phyloP scores from a whole-genome alignment of 2,329 filamentous ascomycete species.

The Seiridium unicorne region DNA sequence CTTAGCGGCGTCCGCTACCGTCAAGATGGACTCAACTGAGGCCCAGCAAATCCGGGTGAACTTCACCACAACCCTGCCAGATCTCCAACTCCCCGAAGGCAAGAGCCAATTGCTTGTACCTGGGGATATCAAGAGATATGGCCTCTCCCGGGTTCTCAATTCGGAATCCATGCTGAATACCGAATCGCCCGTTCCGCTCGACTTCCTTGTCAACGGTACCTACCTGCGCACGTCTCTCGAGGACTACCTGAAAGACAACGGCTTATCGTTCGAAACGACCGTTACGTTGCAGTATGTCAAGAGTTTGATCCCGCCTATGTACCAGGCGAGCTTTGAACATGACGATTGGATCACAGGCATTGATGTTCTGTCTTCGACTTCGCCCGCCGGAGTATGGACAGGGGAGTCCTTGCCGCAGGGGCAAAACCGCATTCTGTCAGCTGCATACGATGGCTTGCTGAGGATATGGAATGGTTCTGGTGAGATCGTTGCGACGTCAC shows the following conservation, averaged over 20 bases:
- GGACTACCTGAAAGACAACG: constrained; percentile 82
- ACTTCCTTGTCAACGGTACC: constrained; percentile 92
- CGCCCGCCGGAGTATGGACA: constrained; percentile 58
- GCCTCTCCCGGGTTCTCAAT: constrained; percentile 68
- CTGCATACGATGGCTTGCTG: constrained; percentile 85
- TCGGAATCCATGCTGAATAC: constrained; percentile 70
- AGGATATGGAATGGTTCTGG: constrained; percentile 88
- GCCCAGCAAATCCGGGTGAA: constrained; percentile 60
- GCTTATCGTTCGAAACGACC: constrained; percentile 84
- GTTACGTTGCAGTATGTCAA: constrained; percentile 91
- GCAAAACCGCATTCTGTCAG: constrained; percentile 80
- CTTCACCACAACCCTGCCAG: constrained; percentile 63
- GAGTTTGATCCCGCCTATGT: constrained; percentile 83
- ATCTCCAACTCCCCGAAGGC: constrained; percentile 61
- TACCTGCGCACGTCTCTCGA: constrained; percentile 88
- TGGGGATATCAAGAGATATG: constrained; percentile 68
- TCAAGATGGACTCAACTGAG: constrained; percentile 24
- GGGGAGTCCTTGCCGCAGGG: constrained; percentile 47
- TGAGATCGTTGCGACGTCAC: constrained; percentile 77
- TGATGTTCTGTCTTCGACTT: constrained; percentile 72
- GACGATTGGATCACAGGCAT: constrained; percentile 95
- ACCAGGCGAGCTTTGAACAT: constrained; percentile 91
- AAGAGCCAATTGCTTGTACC: constrained; percentile 31
- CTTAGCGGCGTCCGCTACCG: not conserved
- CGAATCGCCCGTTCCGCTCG: constrained; percentile 70